These are phyloP conservation scores for Lathyrus tuberosus DNA, from an alignment of 306 rosid species.

Conservation along the genomic window DNA sequence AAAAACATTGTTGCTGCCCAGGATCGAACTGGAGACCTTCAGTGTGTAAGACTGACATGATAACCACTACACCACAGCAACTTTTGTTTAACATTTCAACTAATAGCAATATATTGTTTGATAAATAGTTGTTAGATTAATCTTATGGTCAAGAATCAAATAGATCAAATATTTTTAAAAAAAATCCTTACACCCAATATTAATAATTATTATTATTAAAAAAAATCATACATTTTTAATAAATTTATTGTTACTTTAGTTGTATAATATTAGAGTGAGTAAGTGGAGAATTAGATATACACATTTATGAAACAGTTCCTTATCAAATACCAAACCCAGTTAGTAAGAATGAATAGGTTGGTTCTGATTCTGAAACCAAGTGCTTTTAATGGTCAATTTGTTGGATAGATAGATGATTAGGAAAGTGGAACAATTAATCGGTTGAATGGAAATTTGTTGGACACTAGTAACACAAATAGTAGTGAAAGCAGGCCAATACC, in stretches of 20 bases:
- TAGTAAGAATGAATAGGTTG: constrained; percentile 34
- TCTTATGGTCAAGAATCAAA: too few relatives aligned
- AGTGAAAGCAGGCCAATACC: constrained; percentile 37
- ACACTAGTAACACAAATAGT: constrained; percentile 35
- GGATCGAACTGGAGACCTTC: constrained; percentile 55
- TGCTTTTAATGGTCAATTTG: constrained; percentile 27
- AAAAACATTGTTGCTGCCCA: constrained; percentile 42
- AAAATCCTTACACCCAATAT: too few relatives aligned
- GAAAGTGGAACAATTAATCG: constrained; percentile 20
- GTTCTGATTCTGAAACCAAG: constrained; percentile 34
- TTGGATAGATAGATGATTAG: constrained; percentile 28
- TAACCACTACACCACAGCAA: constrained; percentile 59
- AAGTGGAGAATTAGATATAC: neutral
- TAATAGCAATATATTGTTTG: fast-evolving
- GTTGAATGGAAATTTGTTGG: constrained; percentile 35
- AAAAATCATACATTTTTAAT: neutral
- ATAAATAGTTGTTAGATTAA: too few relatives aligned
- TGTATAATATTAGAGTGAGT: neutral
- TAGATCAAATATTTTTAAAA: too few relatives aligned
- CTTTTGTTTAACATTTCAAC: neutral
- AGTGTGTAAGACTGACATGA: constrained; percentile 55
- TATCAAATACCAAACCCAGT: constrained; percentile 32
- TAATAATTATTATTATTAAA: too few relatives aligned
- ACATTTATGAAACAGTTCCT: constrained; percentile 12
- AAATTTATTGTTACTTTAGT: neutral